Conservation (phyloP, 2,329 filamentous ascomycete species). For the Penicillium sp. region DNA sequence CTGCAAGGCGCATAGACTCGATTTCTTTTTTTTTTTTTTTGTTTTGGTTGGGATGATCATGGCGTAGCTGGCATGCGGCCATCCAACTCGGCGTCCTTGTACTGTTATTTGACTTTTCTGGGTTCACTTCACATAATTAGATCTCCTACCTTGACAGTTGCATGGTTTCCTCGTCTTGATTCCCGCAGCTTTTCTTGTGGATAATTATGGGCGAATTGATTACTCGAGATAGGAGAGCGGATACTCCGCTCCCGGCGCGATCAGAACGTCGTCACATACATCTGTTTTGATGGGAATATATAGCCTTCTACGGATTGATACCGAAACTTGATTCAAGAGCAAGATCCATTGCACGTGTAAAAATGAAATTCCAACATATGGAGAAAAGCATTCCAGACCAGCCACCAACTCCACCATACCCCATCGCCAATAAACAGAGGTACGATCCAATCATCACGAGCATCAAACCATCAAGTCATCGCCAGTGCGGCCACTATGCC, state of each 20-base stretch:
- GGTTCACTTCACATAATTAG: slow-evolving; percentile 16
- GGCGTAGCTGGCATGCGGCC: slow-evolving; percentile 26
- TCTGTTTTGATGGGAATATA: too few relatives aligned
- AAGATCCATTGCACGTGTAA: neutral
- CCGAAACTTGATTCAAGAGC: too few relatives aligned
- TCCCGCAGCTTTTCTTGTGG: slow-evolving; percentile 5
- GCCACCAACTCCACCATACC: slow-evolving; percentile 1
- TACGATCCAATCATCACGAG: slow-evolving; percentile 14
- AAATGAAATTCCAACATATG: neutral
- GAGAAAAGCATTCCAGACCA: neutral
- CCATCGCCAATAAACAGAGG: neutral
- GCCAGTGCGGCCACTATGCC: slow-evolving; percentile 39
- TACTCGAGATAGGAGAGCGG: neutral
- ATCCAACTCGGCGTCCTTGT: slow-evolving; percentile 12
- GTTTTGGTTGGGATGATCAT: slow-evolving; percentile 8
- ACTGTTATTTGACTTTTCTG: neutral
- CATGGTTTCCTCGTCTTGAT: slow-evolving; percentile 1
- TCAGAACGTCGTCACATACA: too few relatives aligned
- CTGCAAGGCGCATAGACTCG: slow-evolving; percentile 30
- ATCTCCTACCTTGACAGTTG: slow-evolving; percentile 3
- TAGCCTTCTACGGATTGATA: too few relatives aligned
- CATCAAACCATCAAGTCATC: slow-evolving; percentile 9
- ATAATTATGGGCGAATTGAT: slow-evolving; percentile 10
- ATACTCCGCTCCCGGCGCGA: neutral
- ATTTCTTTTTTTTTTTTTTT: slow-evolving; percentile 4